phyloP scores from a whole-genome alignment of 257 asterid genomes.

The Nicotiana knightiana region DNA sequence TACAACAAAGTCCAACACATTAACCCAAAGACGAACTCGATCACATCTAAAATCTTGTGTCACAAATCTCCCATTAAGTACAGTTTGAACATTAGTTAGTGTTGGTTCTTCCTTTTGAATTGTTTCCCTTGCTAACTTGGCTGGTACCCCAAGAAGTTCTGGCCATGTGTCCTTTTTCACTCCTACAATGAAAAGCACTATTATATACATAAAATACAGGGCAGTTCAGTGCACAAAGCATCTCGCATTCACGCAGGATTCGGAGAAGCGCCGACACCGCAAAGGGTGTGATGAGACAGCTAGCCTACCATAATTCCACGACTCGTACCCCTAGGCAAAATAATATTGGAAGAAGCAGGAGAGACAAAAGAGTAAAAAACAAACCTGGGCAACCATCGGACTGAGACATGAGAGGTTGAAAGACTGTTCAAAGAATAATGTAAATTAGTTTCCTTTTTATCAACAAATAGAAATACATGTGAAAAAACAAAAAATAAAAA shows the following conservation, averaged over 20 bases:
- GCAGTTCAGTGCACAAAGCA: too few relatives aligned
- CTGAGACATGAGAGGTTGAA: not conserved
- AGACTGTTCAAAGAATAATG: not conserved
- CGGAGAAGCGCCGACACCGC: fast-evolving
- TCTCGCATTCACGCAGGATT: fast-evolving
- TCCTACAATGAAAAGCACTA: not conserved
- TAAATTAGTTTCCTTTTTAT: not conserved
- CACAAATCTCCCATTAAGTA: not conserved
- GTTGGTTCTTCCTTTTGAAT: not conserved
- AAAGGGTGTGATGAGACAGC: too few relatives aligned
- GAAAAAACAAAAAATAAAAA: too few relatives aligned
- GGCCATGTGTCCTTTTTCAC: not conserved
- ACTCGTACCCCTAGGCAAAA: not conserved
- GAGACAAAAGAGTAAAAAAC: not conserved
- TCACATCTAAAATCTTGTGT: not conserved
- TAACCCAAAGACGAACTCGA: not conserved
- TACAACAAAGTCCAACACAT: not conserved
- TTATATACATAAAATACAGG: too few relatives aligned
- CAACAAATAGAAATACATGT: not conserved
- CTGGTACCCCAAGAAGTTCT: not conserved
- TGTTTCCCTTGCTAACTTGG: not conserved
- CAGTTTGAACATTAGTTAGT: not conserved
- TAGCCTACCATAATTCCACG: fast-evolving
- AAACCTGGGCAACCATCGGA: not conserved
- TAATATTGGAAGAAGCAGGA: not conserved